Evolutionary conservation across 352 stramenopile species (phyloP), one percentile per base, ranked within the genome.

Genomic region (Phytopythium litorale): DNA sequence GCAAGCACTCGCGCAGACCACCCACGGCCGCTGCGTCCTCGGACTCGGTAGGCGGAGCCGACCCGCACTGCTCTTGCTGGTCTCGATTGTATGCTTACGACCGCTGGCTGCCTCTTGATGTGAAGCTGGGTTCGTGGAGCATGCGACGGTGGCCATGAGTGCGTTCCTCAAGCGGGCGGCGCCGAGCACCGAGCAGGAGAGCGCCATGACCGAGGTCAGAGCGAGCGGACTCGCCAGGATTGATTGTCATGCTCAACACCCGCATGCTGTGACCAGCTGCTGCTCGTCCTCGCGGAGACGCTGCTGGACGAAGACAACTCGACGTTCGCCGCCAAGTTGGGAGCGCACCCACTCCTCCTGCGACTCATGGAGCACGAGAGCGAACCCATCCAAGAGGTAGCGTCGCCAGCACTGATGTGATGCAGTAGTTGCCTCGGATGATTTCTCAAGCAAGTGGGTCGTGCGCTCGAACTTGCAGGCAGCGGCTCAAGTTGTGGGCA

Each of bases 241-340:
- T 48, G 18, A 48, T 18, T 19, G 21, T 30, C 64, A 61, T 46
- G 21, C 9, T 57, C 4, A 37, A n/a, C 40, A 12, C 12, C 13
- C 3, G 30, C 56, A 23, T 42, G 11, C 13, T 55, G 18, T 16
- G 4, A 23, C 4, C 51, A 88, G 76, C 30, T 75, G 11, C 60
- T 88, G n/a, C 23, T 74, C 54, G 46, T 84, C 13, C 72, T 92
- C 11, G 76, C 86, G 8, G 68, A 79, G 38, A 77, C 73, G 13
- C 63, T 90, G n/a, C 63, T 76, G 15, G 83, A 94, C 67, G 83
- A 92, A 70, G 83, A 94, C 72, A 92, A 94, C 64, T 78, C 84
- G 35, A 90, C 79, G 8, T 91, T 87, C 51, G 72, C 45, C 88
- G 86, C 86, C 8, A 77, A 71, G 25, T 79, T 90, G 37, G 86